These are phyloP conservation scores for Chaetomium globosum DNA, from an alignment of 2,329 filamentous ascomycete genomes.

Conservation along the genomic window DNA sequence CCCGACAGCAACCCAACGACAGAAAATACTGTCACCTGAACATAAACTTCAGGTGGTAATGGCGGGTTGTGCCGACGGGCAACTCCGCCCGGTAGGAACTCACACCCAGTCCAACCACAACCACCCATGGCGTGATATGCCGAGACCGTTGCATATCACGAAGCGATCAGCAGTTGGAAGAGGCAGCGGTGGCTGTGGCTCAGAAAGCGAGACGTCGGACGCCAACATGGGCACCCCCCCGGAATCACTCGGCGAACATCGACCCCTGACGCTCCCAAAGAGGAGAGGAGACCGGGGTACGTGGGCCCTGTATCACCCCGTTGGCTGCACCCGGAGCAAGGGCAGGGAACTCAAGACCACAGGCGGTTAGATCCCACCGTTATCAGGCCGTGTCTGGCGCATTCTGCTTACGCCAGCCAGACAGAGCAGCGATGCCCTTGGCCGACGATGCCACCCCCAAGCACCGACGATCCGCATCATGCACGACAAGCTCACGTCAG, in stretches of 20 bases:
- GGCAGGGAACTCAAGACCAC: neutral
- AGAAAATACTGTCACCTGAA: neutral
- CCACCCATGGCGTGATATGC: slow-evolving; percentile 28
- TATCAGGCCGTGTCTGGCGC: slow-evolving; percentile 6
- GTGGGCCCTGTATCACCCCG: slow-evolving; percentile 1
- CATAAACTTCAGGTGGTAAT: neutral
- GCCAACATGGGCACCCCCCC: slow-evolving; percentile 37
- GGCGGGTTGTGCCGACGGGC: neutral
- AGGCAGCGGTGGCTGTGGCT: slow-evolving; percentile 22
- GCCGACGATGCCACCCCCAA: slow-evolving; percentile 1
- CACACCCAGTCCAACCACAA: neutral
- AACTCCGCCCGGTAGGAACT: neutral
- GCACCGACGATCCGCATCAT: slow-evolving; percentile 23
- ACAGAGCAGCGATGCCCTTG: slow-evolving; percentile 5
- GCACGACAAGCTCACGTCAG: slow-evolving; percentile 9
- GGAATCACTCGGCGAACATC: slow-evolving; percentile 34
- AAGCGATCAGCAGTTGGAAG: slow-evolving; percentile 44
- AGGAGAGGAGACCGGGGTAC: slow-evolving; percentile 36
- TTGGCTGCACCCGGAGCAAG: slow-evolving; percentile 10
- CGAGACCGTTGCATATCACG: slow-evolving; percentile 55
- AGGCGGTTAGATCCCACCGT: slow-evolving; percentile 16
- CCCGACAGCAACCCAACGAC: neutral
- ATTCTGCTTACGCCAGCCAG: slow-evolving; percentile 21
- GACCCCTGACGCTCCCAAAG: slow-evolving; percentile 44
- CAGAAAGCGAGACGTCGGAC: slow-evolving; percentile 37